phyloP scores from a whole-genome alignment of 2,329 filamentous ascomycete genomes.

The Diaporthe velutina region DNA sequence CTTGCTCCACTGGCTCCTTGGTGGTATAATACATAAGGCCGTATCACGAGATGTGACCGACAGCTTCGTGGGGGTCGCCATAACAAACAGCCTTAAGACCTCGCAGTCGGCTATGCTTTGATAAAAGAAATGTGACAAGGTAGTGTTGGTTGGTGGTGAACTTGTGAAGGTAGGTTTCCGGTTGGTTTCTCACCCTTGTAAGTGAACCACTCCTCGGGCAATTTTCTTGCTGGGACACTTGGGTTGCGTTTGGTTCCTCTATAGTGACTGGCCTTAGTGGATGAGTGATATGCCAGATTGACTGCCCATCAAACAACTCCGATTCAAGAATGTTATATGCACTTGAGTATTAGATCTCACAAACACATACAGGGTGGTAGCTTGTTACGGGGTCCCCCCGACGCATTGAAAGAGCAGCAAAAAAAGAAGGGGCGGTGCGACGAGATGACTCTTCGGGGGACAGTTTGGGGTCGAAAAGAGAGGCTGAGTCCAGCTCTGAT shows the following conservation, averaged over 20 bases:
- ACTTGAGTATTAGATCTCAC: neutral
- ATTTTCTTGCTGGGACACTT: neutral
- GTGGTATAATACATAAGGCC: constrained; percentile 72
- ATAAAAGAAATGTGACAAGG: neutral
- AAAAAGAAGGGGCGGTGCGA: constrained; percentile 4
- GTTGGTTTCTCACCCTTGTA: neutral
- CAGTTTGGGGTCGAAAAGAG: neutral
- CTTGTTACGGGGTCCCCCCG: constrained; percentile 7
- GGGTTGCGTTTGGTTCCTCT: neutral
- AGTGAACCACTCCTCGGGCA: neutral
- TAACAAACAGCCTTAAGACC: neutral
- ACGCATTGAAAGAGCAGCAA: neutral
- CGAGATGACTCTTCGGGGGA: constrained; percentile 19
- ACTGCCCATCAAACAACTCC: neutral
- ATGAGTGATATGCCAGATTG: neutral
- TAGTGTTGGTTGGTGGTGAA: neutral
- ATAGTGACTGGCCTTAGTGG: neutral
- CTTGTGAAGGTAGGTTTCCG: neutral
- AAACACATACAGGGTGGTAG: neutral
- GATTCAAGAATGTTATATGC: constrained; percentile 11
- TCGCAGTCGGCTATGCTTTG: neutral
- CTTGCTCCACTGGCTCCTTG: constrained; percentile 58
- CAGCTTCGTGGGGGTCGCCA: constrained; percentile 11
- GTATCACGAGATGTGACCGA: constrained; percentile 63
- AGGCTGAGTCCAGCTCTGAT: constrained; percentile 23